A percentile compares a stretch with the other conserved stretches of the same genome.
These are phyloP conservation scores for Jaminaea rosea DNA, from an alignment of 1,284 basidiomycete genomes.

Conservation along the genomic window DNA sequence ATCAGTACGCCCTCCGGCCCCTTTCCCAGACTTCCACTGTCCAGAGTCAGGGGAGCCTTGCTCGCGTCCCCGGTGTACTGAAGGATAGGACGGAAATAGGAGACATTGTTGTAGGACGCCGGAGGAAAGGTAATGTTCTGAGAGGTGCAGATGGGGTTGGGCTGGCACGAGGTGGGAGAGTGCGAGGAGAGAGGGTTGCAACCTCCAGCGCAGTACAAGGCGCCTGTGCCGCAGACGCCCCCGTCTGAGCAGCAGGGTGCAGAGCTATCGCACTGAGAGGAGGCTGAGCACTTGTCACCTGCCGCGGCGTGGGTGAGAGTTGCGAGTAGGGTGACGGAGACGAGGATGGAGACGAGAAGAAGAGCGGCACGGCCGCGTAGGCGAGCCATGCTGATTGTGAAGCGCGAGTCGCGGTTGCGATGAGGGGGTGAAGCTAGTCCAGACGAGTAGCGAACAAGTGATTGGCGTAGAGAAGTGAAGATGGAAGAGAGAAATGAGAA, in stretches of 20 bases:
- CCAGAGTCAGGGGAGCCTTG: conserved; percentile 28
- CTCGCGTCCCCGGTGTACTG: conserved; percentile 31
- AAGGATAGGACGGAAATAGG: conserved; percentile 32
- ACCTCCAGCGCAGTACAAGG: conserved; percentile 36
- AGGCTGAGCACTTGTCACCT: conserved; percentile 12
- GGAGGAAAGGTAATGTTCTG: conserved; percentile 21
- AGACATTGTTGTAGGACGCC: conserved; percentile 21
- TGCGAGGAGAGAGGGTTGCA: conserved; percentile 32
- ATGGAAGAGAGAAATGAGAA: too few relatives aligned
- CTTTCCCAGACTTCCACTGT: conserved; percentile 27
- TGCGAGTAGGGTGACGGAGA: conserved; percentile 1
- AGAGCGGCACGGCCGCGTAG: background rate
- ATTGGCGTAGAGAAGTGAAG: too few relatives aligned
- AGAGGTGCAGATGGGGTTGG: conserved; percentile 31
- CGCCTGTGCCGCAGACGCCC: conserved; percentile 31
- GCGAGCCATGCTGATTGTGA: background rate
- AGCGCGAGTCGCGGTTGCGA: background rate
- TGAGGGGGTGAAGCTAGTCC: too few relatives aligned
- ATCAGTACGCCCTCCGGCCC: conserved; percentile 38
- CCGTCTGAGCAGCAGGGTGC: conserved; percentile 31
- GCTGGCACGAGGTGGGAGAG: conserved; percentile 25
- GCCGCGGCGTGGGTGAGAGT: conserved; percentile 4
- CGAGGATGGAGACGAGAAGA: background rate
- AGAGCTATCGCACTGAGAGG: conserved; percentile 17
- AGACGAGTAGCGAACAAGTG: too few relatives aligned